Conservation (phyloP, 495 filamentous ascomycete species). For the Astrocystis sublimbata region DNA sequence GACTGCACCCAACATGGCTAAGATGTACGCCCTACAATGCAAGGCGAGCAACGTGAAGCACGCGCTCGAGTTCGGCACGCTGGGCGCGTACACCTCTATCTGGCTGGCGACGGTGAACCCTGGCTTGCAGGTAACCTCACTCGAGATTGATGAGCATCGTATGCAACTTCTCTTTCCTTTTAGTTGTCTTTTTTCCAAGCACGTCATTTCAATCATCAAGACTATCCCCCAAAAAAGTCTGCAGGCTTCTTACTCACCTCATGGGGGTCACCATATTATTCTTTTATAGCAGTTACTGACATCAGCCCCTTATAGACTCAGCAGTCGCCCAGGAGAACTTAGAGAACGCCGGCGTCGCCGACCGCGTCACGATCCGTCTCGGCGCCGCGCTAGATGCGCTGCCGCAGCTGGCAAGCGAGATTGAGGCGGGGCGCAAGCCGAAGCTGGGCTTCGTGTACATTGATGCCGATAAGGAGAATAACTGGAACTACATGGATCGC, state of each 20-base stretch:
- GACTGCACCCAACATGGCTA: constrained; percentile 40
- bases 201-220: no score
- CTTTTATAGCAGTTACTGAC: no score
- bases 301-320: no score
- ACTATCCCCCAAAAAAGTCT: no score
- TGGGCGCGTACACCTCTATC: constrained; percentile 34
- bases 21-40: constrained; percentile 45
- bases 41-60: constrained; percentile 30
- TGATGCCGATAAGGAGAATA: constrained; percentile 15
- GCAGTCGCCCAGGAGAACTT: constrained; percentile 14
- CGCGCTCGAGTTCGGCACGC: constrained; percentile 47
- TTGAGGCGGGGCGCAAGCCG: constrained; percentile 1
- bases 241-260: no score
- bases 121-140: constrained; percentile 1
- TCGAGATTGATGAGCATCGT: constrained; percentile 9
- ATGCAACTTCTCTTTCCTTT: no score
- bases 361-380: constrained; percentile 8
- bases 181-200: no score
- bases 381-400: constrained; percentile 9
- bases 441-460: constrained; percentile 18
- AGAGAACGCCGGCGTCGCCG: constrained; percentile 2
- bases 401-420: neutral
- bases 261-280: no score
- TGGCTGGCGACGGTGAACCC: constrained; percentile 15
- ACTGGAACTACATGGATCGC: constrained; percentile 12